These are phyloP conservation scores for Globisporangium viniferum DNA, from an alignment of 352 stramenopile species.

Conservation along the genomic window DNA sequence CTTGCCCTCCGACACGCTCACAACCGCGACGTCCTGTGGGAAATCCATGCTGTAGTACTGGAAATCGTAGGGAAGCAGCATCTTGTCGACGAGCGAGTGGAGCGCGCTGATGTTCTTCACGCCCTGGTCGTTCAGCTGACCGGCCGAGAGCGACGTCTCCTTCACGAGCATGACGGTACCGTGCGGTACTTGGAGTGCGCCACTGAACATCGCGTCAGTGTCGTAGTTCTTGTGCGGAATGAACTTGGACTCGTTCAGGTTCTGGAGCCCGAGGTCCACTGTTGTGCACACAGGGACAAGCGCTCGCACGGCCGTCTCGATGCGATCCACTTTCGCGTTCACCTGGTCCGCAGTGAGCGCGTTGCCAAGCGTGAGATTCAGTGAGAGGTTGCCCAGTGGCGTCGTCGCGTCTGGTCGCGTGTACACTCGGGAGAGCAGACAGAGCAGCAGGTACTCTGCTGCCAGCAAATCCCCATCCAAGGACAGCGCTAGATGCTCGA, in stretches of 20 bases:
- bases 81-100: constrained; percentile 69
- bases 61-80: constrained; percentile 83
- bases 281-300: constrained; percentile 54
- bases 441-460: constrained; percentile 74
- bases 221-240: constrained; percentile 80
- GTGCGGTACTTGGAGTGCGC: constrained; percentile 60
- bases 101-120: constrained; percentile 73
- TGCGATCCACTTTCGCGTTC: constrained; percentile 17
- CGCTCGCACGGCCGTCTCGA: constrained; percentile 30
- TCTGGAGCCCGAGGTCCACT: constrained; percentile 60
- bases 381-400: constrained; percentile 64
- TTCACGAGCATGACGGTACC: constrained; percentile 66
- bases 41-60: constrained; percentile 86
- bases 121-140: constrained; percentile 64
- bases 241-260: constrained; percentile 58
- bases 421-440: constrained; percentile 70
- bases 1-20: constrained; percentile 71
- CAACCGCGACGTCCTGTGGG: constrained; percentile 61
- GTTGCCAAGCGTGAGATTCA: constrained; percentile 52
- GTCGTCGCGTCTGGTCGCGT: constrained; percentile 56
- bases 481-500: constrained; percentile 40
- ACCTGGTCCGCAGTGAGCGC: neutral
- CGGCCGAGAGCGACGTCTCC: constrained; percentile 59
- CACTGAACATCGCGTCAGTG: constrained; percentile 47
- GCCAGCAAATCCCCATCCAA: constrained; percentile 45